Base-by-base conservation (phyloP, 192 early-diverging fungal genomes). In the Paraglomus occultum region DNA sequence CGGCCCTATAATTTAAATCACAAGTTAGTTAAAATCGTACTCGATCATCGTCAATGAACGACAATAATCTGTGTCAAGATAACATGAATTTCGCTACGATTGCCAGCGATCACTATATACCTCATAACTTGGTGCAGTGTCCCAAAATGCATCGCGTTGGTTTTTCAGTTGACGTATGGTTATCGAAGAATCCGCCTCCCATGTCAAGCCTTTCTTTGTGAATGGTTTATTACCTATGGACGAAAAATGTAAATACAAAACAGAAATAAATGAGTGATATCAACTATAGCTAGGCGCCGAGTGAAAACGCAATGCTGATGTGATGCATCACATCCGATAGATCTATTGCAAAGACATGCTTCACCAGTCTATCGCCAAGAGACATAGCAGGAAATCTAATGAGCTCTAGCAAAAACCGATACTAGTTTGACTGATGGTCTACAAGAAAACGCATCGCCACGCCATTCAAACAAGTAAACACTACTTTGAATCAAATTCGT, bases 81-180 rank as follows among this genome's bases (percentile, higher is more conserved):
- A 20, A 43, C 40, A n/a, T 18, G 18, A n/a, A 8, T 22, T 72
- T n/a, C n/a, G n/a, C n/a, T n/a, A n/a, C n/a, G n/a, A n/a, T n/a
- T n/a, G n/a, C 31, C 31, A 31, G 3, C 31, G 31, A 31, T 17
- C 20, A 23, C 20, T 4, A 1, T 31, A 57, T 82, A 87, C 85
- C 65, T 87, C 90, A 47, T 91, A 90, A 14, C 73, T 78, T 38
- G 90, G 84, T 47, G 83, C 83, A 17, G 90, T 89, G 44, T 92
- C 89, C 91, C 91, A 92, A 71, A 90, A 92, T 20, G 83, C 82
- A 8, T 80, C 70, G 31, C 90, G 76, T 68, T 88, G 80, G 44
- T 70, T 72, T 42, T 84, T 71, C 17, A 91, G 73, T 58, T 81
- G 61, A 15, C 38, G 10, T 15, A 47, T 48, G 20, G 78, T 82